These are phyloP conservation scores for Yamadazyma scolyti DNA, from an alignment of 805 yeast genomes.

Conservation along the genomic window DNA sequence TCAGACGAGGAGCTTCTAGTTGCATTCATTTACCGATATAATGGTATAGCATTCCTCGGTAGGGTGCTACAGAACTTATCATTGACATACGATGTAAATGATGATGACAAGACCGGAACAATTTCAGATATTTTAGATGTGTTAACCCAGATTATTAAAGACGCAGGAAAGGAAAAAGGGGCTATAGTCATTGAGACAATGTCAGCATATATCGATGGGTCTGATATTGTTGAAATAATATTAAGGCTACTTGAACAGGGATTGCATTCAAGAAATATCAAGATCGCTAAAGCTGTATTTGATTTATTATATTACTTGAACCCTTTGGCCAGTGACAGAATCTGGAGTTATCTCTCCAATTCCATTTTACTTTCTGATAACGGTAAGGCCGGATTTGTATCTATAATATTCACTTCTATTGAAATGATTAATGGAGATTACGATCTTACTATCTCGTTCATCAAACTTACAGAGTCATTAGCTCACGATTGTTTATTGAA, in stretches of 20 bases:
- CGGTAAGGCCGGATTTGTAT: constrained; percentile 60
- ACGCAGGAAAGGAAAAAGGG: constrained; percentile 21
- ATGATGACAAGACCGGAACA: constrained; percentile 34
- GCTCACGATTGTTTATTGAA: constrained; percentile 43
- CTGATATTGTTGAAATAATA: constrained; percentile 59
- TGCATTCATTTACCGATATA: constrained; percentile 67
- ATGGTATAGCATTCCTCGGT: constrained; percentile 88
- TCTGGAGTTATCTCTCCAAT: constrained; percentile 75
- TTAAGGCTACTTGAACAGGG: constrained; percentile 68
- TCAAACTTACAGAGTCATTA: constrained; percentile 53
- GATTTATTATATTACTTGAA: constrained; percentile 48
- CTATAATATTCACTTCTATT: constrained; percentile 61
- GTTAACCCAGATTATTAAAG: constrained; percentile 42
- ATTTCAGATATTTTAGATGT: constrained; percentile 50
- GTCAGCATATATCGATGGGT: constrained; percentile 49
- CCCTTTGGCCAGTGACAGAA: constrained; percentile 54
- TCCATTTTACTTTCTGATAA: constrained; percentile 62
- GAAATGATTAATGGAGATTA: constrained; percentile 71
- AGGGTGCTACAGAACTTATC: constrained; percentile 66
- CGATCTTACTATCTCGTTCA: constrained; percentile 56
- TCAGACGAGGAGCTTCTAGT: constrained; percentile 39
- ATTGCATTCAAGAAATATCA: constrained; percentile 50
- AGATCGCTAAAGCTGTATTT: constrained; percentile 42
- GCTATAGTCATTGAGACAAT: constrained; percentile 29
- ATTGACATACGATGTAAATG: constrained; percentile 31